Conservation (phyloP, 768 basidiomycete species). For the Xanthoconium purpureum region DNA sequence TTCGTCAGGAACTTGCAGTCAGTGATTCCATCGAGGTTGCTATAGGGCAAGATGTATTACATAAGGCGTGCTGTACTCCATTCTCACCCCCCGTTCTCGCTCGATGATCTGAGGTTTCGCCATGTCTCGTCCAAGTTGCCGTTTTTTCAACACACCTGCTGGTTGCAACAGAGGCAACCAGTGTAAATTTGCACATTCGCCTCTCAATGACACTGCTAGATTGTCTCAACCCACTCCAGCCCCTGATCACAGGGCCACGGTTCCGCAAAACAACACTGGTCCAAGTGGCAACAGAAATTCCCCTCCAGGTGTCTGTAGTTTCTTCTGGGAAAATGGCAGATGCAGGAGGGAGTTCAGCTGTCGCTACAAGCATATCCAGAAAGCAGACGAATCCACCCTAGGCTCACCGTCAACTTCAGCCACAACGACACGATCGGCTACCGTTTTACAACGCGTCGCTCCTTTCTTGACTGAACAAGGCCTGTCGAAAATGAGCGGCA, state of each 20-base stretch:
- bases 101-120: not conserved
- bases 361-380: constrained; percentile 37
- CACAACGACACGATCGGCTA: constrained; percentile 7
- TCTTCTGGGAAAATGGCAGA: constrained; percentile 45
- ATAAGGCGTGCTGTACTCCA: not conserved
- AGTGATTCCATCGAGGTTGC: not conserved
- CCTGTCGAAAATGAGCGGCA: constrained; percentile 42
- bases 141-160: constrained; percentile 38
- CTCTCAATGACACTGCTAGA: constrained; percentile 1
- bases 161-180: constrained; percentile 46
- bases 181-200: constrained; percentile 37
- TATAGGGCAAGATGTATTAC: not conserved
- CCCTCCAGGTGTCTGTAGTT: constrained; percentile 43
- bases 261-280: constrained; percentile 1
- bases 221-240: constrained; percentile 1
- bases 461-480: constrained; percentile 46
- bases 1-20: no score
- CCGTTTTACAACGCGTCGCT: constrained; percentile 30
- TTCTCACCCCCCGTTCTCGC: not conserved
- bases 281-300: constrained; percentile 2
- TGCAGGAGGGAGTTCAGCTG: constrained; percentile 49
- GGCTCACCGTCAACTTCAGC: constrained; percentile 9
- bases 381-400: not conserved
- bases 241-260: not conserved
- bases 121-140: constrained; percentile 36